Conservation (phyloP, 176 grass and related monocot species). For the Panicum miliaceum region DNA sequence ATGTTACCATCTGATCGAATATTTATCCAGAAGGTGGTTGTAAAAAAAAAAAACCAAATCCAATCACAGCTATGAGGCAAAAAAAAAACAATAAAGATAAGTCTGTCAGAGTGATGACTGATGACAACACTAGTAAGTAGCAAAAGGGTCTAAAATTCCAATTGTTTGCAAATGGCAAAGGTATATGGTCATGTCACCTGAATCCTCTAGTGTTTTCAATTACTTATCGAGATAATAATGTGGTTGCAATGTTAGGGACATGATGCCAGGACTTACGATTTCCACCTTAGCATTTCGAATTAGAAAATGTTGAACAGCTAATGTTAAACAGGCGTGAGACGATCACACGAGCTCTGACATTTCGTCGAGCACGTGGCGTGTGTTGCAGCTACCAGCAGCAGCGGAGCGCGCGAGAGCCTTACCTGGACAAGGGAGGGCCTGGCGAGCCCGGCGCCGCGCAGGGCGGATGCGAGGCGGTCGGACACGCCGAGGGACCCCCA, state of each 20-base stretch:
- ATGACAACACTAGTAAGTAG: not conserved
- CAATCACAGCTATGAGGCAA: not conserved
- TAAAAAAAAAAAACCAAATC: constrained; percentile 10
- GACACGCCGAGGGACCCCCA: constrained; percentile 81
- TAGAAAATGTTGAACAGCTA: not conserved
- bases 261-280: not conserved
- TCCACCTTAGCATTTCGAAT: not conserved
- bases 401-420: too few species aligned
- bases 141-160: not conserved
- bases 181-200: not conserved
- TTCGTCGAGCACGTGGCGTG: constrained; percentile 66
- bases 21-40: not conserved
- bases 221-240: constrained; percentile 16
- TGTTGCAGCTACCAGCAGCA: not conserved
- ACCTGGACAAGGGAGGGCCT: constrained; percentile 86
- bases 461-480: constrained; percentile 47
- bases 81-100: not conserved
- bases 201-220: not conserved
- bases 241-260: not conserved
- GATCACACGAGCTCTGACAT: constrained; percentile 30
- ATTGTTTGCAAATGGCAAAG: not conserved
- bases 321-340: not conserved
- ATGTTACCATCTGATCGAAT: not conserved
- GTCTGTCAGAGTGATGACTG: not conserved
- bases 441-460: constrained; percentile 43